A percentile compares a stretch with the other conserved stretches of the same genome.
phyloP scores from a whole-genome alignment of 345 rosid genomes.

The Hypericum perforatum region DNA sequence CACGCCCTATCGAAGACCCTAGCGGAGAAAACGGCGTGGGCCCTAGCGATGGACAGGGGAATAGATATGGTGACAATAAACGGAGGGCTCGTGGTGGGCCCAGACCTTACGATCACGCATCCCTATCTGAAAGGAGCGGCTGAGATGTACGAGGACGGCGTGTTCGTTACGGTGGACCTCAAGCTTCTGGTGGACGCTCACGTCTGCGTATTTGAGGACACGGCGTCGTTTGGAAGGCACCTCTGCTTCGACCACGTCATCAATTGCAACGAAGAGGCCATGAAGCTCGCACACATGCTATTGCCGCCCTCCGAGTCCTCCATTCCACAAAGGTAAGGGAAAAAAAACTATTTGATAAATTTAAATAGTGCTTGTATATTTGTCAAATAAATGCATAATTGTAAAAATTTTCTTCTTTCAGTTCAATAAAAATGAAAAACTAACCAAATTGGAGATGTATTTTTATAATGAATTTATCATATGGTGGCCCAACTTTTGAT shows the following conservation, averaged over 20 bases:
- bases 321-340: too few relatives aligned
- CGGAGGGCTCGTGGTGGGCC: slow-evolving; percentile 42
- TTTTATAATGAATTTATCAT: too few relatives aligned
- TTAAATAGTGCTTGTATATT: too few relatives aligned
- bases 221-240: slow-evolving; percentile 48
- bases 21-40: slow-evolving; percentile 71
- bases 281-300: slow-evolving; percentile 26
- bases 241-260: slow-evolving; percentile 47
- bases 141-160: slow-evolving; percentile 66
- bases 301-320: neutral
- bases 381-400: too few relatives aligned
- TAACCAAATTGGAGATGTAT: too few relatives aligned
- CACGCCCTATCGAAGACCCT: slow-evolving; percentile 51
- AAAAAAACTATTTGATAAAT: too few relatives aligned
- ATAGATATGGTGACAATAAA: slow-evolving; percentile 52
- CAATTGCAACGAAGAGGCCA: slow-evolving; percentile 32
- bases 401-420: too few relatives aligned
- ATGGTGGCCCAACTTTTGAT: too few relatives aligned
- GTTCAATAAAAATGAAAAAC: too few relatives aligned
- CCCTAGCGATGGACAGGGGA: slow-evolving; percentile 65
- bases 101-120: slow-evolving; percentile 29
- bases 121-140: slow-evolving; percentile 65
- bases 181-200: slow-evolving; percentile 44
- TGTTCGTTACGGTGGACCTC: slow-evolving; percentile 42
- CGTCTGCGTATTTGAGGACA: slow-evolving; percentile 45